A percentile compares a stretch with the other conserved stretches of the same genome.
These are phyloP conservation scores for Aspergillus glaucus DNA, from an alignment of 2,329 filamentous ascomycete genomes.

Conservation along the genomic window DNA sequence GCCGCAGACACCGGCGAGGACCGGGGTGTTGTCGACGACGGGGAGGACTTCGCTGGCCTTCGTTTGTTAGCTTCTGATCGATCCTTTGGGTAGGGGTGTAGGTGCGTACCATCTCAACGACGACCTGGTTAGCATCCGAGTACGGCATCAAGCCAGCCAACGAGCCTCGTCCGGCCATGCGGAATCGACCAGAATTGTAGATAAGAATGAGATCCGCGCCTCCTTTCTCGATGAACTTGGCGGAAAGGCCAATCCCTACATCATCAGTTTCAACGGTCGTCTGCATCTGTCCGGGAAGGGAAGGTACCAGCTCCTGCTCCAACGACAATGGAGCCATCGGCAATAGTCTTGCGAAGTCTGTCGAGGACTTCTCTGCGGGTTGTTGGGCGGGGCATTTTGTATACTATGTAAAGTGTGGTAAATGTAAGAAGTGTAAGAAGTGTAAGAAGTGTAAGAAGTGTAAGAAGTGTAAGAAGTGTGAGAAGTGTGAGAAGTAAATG, in stretches of 20 bases:
- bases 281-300: not conserved
- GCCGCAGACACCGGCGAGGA: conserved; percentile 64
- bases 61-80: not conserved
- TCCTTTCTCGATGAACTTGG: conserved; percentile 63
- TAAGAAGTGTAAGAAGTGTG: not conserved
- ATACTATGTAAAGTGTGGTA: not conserved
- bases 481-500: not conserved
- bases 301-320: conserved; percentile 57
- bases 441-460: not conserved
- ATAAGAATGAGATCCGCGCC: conserved; percentile 65
- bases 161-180: conserved; percentile 66
- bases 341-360: conserved; percentile 49
- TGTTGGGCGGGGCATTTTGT: conserved; percentile 52
- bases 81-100: not conserved
- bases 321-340: conserved; percentile 54
- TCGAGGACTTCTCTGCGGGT: conserved; percentile 52
- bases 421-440: not conserved
- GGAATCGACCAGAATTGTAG: conserved; percentile 66
- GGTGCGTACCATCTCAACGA: conserved; percentile 56
- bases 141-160: conserved; percentile 66
- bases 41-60: conserved; percentile 59
- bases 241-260: conserved; percentile 60
- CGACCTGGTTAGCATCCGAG: conserved; percentile 63
- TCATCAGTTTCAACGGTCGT: not conserved
- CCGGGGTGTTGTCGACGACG: conserved; percentile 56